A percentile compares a stretch with the other conserved stretches of the same genome.
phyloP scores from a whole-genome alignment of 75 land plant genomes.

The Picea glauca region DNA sequence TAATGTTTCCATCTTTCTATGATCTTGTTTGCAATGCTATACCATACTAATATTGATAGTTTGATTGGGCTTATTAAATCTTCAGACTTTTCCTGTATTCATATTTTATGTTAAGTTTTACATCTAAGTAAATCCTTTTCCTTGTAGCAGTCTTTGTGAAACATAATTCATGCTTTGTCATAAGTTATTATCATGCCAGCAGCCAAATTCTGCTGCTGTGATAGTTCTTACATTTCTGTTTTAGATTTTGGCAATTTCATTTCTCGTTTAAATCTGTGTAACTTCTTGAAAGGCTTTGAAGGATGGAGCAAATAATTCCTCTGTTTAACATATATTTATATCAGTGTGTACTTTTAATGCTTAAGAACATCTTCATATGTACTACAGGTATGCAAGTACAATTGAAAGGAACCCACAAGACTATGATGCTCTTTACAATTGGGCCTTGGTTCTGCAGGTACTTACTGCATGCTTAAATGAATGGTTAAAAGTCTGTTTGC shows the following conservation, averaged over 20 bases:
- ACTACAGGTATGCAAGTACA: constrained; percentile 79
- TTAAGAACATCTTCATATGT: neutral
- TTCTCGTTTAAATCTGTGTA: neutral
- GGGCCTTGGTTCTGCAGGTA: constrained; percentile 98
- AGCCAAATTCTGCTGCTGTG: neutral
- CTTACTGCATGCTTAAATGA: neutral
- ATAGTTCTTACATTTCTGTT: neutral
- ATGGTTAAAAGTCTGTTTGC: neutral
- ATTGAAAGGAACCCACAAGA: constrained; percentile 90
- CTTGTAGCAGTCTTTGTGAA: no score
- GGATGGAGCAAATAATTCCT: neutral
- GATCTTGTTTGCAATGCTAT: no score
- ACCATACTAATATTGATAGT: no score
- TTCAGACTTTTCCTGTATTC: no score
- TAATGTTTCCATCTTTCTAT: no score
- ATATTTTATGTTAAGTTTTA: no score
- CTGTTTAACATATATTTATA: neutral
- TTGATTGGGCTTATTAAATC: no score
- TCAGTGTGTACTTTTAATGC: neutral
- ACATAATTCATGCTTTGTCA: no score
- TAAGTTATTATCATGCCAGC: no score
- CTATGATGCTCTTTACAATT: constrained; percentile 94
- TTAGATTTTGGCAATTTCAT: neutral
- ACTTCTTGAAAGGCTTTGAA: neutral
- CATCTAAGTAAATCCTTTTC: no score